phyloP scores from a whole-genome alignment of 2,329 filamentous ascomycete species.

The Herpomyces periplanetae region DNA sequence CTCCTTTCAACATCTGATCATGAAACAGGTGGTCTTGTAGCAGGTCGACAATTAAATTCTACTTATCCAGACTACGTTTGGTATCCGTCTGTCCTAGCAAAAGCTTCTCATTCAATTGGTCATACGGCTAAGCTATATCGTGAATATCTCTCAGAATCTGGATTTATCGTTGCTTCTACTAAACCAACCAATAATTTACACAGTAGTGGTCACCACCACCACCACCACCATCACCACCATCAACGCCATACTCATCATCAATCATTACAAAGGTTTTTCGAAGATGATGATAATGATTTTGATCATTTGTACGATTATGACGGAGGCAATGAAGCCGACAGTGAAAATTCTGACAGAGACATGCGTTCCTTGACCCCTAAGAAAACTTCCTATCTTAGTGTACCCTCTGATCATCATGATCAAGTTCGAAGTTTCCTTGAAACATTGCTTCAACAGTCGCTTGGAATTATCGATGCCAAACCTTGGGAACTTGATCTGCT shows the following conservation, averaged over 20 bases:
- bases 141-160: constrained; percentile 19
- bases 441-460: constrained; percentile 22
- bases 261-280: constrained; percentile 7
- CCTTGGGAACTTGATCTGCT: constrained; percentile 25
- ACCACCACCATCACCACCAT: constrained; percentile 4
- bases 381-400: no score
- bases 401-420: no score
- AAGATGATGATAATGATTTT: no score
- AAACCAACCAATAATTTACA: no score
- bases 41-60: constrained; percentile 24
- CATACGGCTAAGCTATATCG: constrained; percentile 21
- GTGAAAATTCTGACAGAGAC: no score
- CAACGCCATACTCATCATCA: constrained; percentile 6
- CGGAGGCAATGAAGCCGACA: no score
- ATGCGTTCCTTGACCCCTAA: no score
- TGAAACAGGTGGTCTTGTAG: constrained; percentile 60
- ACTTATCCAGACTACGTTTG: constrained; percentile 29
- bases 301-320: no score
- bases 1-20: constrained; percentile 77
- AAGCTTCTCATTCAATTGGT: constrained; percentile 33
- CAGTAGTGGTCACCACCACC: no score
- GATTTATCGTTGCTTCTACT: no score
- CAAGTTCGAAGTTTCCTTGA: no score
- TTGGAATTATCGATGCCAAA: constrained; percentile 35
- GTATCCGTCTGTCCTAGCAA: constrained; percentile 45